These are phyloP conservation scores for Pneumocystis carinii DNA, from an alignment of 1,139 yeast genomes.

Conservation along the genomic window DNA sequence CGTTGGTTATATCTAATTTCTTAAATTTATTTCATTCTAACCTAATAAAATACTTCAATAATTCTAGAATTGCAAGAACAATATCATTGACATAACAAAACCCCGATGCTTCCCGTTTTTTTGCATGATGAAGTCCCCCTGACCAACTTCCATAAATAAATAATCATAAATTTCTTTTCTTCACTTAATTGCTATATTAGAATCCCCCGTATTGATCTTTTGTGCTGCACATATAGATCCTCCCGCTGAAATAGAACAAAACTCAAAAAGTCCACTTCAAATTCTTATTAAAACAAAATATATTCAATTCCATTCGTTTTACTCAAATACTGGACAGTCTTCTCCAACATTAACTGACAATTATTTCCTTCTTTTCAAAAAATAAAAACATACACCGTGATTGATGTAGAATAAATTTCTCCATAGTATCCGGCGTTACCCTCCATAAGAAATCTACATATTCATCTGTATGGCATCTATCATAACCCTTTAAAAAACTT, in stretches of 20 bases:
- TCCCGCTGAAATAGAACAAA: constrained; percentile 9
- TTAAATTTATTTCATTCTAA: constrained; percentile 48
- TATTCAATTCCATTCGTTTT: background rate
- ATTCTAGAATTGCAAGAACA: constrained; percentile 74
- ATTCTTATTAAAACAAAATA: background rate
- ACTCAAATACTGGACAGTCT: constrained; percentile 8
- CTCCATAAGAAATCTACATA: constrained; percentile 9
- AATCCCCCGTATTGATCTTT: constrained; percentile 5
- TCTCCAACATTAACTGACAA: constrained; percentile 8
- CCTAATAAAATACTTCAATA: constrained; percentile 76
- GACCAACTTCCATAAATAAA: constrained; percentile 4
- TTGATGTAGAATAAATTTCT: constrained; percentile 5
- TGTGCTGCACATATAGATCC: constrained; percentile 10
- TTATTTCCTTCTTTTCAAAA: background rate
- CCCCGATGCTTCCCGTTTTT: constrained; percentile 85
- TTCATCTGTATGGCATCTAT: constrained; percentile 6
- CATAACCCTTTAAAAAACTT: background rate
- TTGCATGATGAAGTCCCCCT: constrained; percentile 63
- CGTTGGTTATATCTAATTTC: constrained; percentile 40
- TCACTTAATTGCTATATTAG: constrained; percentile 8
- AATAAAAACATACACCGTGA: constrained; percentile 3
- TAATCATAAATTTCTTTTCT: background rate
- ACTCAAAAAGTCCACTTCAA: constrained; percentile 4
- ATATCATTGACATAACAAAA: constrained; percentile 83
- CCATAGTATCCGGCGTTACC: constrained; percentile 9